Percentiles rank a stretch among this genome's conserved stretches.
Evolutionary conservation across 768 basidiomycete genomes (phyloP).

Genomic region (Pulveroboletus ravenelii): DNA sequence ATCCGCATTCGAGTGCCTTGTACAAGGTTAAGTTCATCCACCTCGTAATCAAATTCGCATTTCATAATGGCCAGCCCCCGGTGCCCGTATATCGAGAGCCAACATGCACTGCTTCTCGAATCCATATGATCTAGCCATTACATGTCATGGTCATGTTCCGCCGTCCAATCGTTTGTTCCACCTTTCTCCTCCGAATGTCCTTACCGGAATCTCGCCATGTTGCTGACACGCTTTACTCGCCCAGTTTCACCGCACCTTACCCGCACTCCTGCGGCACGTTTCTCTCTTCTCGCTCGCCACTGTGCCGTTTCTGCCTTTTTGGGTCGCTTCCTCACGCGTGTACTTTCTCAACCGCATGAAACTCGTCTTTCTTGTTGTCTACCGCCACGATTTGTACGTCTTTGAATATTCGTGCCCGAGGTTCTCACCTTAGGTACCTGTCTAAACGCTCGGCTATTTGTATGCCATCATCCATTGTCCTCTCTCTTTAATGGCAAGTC

Average conservation of each 20-base stretch:
- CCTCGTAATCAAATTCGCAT: constrained; percentile 41
- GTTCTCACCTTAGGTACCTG: constrained; percentile 24
- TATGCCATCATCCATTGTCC: constrained; percentile 13
- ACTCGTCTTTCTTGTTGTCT: constrained; percentile 23
- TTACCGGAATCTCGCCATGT: constrained; percentile 45
- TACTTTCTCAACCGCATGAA: constrained; percentile 24
- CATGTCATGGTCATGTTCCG: constrained; percentile 23
- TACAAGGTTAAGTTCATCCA: constrained; percentile 37
- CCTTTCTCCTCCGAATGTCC: constrained; percentile 55
- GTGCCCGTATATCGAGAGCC: constrained; percentile 27
- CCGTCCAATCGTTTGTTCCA: constrained; percentile 30
- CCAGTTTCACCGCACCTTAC: constrained; percentile 45
- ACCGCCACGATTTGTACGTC: constrained; percentile 30
- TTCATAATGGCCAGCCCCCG: constrained; percentile 34
- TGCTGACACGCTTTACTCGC: constrained; percentile 51
- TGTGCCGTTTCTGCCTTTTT: constrained; percentile 53
- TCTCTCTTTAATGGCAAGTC: constrained; percentile 21
- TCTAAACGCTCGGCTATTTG: constrained; percentile 26
- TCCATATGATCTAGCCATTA: constrained; percentile 23
- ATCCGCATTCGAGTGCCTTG: constrained; percentile 27
- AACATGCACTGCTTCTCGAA: constrained; percentile 28
- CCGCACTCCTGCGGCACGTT: constrained; percentile 67
- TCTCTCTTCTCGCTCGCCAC: constrained; percentile 45
- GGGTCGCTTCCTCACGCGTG: constrained; percentile 40
- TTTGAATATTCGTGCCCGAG: constrained; percentile 22